Evolutionary conservation across 1,284 basidiomycete genomes (phyloP), one percentile per base, ranked within the genome.

Genomic region (Meripilus lineatus): DNA sequence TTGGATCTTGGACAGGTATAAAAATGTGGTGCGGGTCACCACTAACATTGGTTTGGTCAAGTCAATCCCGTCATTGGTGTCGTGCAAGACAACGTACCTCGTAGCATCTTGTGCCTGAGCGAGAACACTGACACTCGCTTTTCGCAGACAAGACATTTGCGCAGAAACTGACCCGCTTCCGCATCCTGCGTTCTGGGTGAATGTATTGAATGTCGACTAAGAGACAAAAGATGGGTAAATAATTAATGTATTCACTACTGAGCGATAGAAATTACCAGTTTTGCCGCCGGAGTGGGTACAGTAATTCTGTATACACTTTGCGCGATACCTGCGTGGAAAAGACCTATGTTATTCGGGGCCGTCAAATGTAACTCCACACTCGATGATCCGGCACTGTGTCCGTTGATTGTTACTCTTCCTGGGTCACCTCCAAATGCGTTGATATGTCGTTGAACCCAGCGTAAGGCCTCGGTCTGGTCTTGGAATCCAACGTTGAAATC

Each of bases 401-500:
- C 81, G 48, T 78, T 77, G 54, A 82, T 79, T 0, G 79, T 81
- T 5, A 80, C 75, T 38, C 65, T 61, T 4, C 40, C 45, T 5
- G 74, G 69, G 53, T 86, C 68, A 2, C 86, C 84, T 7, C 81
- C 84, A 51, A 88, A 88, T 4, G 68, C 65, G 4, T 56, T 57
- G 49, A 87, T 84, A 52, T 84, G 65, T 42, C 68, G 46, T 45
- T 80, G 68, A 1, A 86, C 71, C 81, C 82, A 88, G 54, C 67
- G 62, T 30, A 88, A 62, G 0, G 79, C 80, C 50, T 77, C 63
- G 2, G 73, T 62, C 52, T 86, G 79, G 58, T 85, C 84, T 25
- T 66, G 63, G 52, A 84, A 75, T 0, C 81, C 81, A 7, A 69
- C 76, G 50, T 85, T 83, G 43, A 76, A 58, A 53, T 79, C 77